phyloP scores from a whole-genome alignment of 2,329 filamentous ascomycete species.

The Alternaria panax region DNA sequence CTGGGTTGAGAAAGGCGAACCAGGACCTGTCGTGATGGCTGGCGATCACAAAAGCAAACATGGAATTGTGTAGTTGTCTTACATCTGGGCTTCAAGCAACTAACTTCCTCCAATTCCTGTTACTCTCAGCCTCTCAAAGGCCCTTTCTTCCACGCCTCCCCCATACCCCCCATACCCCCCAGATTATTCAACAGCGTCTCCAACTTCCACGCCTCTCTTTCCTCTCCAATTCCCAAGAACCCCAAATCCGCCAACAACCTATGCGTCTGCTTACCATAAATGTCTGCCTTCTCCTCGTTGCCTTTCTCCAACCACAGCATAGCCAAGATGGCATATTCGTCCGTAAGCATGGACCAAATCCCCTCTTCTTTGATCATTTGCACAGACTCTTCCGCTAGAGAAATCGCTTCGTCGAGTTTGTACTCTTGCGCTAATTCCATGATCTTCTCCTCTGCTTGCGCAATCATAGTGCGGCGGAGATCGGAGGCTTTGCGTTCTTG shows the following conservation, averaged over 20 bases:
- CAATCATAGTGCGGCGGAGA: conserved; percentile 24
- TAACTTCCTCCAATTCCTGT: neutral
- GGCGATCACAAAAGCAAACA: neutral
- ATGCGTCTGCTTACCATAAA: conserved; percentile 13
- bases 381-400: conserved; percentile 15
- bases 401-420: conserved; percentile 16
- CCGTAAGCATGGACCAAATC: conserved; percentile 21
- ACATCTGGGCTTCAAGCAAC: neutral
- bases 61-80: neutral
- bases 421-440: conserved; percentile 9
- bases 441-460: conserved; percentile 11
- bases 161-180: conserved; percentile 5
- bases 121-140: neutral
- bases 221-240: conserved; percentile 22
- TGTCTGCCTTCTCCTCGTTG: conserved; percentile 20
- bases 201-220: conserved; percentile 21
- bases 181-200: conserved; percentile 22
- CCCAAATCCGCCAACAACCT: conserved; percentile 19
- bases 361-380: conserved; percentile 27
- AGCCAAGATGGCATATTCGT: conserved; percentile 28
- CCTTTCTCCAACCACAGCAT: conserved; percentile 20
- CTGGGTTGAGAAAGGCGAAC: neutral
- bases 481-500: conserved; percentile 20
- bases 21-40: neutral
- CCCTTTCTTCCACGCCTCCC: neutral